These are phyloP conservation scores for Tulasnella sp. DNA, from an alignment of 768 basidiomycete genomes.

Conservation along the genomic window DNA sequence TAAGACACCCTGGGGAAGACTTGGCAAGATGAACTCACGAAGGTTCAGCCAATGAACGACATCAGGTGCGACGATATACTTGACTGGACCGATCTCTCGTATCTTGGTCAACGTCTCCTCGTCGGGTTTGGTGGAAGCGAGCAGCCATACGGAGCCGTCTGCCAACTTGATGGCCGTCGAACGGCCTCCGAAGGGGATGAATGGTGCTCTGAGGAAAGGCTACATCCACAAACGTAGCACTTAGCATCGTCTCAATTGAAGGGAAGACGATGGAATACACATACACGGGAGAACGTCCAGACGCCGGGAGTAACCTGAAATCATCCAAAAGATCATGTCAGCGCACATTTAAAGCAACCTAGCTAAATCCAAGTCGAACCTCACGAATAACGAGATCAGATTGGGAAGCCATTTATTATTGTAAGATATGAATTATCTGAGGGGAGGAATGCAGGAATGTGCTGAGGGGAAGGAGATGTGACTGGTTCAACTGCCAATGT, in stretches of 20 bases:
- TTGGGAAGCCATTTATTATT: no score
- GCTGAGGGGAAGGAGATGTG: no score
- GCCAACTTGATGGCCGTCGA: slow-evolving; percentile 66
- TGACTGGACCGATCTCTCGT: slow-evolving; percentile 11
- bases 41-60: slow-evolving; percentile 8
- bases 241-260: no score
- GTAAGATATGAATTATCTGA: no score
- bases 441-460: no score
- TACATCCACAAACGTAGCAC: no score
- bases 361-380: neutral
- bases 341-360: neutral
- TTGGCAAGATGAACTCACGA: no score
- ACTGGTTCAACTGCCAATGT: no score
- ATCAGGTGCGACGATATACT: slow-evolving; percentile 14
- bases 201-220: slow-evolving; percentile 54
- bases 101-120: slow-evolving; percentile 12
- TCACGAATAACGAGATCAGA: slow-evolving; percentile 15
- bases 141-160: slow-evolving; percentile 9
- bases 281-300: slow-evolving; percentile 12
- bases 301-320: slow-evolving; percentile 4
- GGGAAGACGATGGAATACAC: no score
- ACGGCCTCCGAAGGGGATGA: slow-evolving; percentile 71
- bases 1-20: no score
- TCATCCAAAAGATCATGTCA: no score
- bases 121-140: slow-evolving; percentile 11